phyloP scores from a whole-genome alignment of 2,329 filamentous ascomycete species.

The Venturia effusa region DNA sequence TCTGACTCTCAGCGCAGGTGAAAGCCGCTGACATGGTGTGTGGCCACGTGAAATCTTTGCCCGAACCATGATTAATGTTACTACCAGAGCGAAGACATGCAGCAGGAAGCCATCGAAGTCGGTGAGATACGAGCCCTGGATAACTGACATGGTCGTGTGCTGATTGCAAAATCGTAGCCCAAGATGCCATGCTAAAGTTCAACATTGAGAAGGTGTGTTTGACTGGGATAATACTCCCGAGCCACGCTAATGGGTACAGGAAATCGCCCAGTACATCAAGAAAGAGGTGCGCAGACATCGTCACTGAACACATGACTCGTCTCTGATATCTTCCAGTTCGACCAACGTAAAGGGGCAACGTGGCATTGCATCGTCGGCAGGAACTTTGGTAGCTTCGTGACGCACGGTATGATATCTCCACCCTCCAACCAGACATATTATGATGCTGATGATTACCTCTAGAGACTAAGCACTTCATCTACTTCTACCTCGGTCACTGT shows the following conservation, averaged over 20 bases:
- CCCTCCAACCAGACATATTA: conserved; percentile 17
- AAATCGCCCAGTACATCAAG: conserved; percentile 94
- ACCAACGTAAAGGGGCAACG: conserved; percentile 91
- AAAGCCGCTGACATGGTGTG: conserved; percentile 98
- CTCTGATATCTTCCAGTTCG: conserved; percentile 54
- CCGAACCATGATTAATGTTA: conserved; percentile 12
- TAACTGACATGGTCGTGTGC: neutral
- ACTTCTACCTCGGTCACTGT: conserved; percentile 98
- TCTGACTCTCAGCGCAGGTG: conserved; percentile 61
- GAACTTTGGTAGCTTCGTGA: conserved; percentile 98
- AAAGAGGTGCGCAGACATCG: conserved; percentile 51
- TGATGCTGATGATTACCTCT: conserved; percentile 15
- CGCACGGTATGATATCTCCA: conserved; percentile 56
- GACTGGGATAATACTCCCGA: neutral
- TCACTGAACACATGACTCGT: neutral
- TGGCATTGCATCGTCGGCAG: conserved; percentile 99
- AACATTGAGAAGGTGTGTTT: conserved; percentile 56
- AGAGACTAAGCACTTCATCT: conserved; percentile 99
- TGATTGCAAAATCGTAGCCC: conserved; percentile 37
- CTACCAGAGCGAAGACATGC: conserved; percentile 86
- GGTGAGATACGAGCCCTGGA: conserved; percentile 46
- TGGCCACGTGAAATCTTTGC: conserved; percentile 7
- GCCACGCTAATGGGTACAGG: conserved; percentile 40
- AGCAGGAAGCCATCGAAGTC: conserved; percentile 88
- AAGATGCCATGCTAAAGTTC: conserved; percentile 61